Conservation (phyloP, 1,284 basidiomycete genomes). For the Trichosporon ovoides region DNA sequence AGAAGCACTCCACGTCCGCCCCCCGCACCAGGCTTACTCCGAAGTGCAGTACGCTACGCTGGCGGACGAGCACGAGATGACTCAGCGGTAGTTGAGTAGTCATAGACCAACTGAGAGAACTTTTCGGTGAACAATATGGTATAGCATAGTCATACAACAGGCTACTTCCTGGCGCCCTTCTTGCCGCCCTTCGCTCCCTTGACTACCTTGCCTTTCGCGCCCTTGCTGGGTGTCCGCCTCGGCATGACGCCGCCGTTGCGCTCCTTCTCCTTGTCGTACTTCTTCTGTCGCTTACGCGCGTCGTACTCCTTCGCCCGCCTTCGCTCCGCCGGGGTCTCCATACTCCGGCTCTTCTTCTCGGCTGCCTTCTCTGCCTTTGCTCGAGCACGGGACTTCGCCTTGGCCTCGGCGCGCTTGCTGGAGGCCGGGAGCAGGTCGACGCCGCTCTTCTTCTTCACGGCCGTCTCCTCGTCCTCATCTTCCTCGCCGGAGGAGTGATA, state of each 20-base stretch:
- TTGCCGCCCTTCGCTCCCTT: slow-evolving; percentile 20
- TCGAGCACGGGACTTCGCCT: slow-evolving; percentile 5
- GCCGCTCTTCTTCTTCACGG: slow-evolving; percentile 12
- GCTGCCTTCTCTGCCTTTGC: slow-evolving; percentile 19
- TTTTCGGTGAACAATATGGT: background rate
- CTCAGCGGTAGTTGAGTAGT: no score
- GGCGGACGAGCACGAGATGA: background rate
- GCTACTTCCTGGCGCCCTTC: slow-evolving; percentile 16
- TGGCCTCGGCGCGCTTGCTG: slow-evolving; percentile 30
- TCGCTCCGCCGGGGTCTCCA: slow-evolving; percentile 41
- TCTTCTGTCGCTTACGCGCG: slow-evolving; percentile 36
- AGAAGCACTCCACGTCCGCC: background rate
- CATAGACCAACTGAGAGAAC: no score
- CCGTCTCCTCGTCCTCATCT: slow-evolving; percentile 23
- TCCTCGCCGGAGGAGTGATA: slow-evolving; percentile 8
- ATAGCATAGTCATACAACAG: slow-evolving; percentile 1
- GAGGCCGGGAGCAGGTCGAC: slow-evolving; percentile 40
- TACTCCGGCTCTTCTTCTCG: slow-evolving; percentile 19
- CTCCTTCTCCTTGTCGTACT: slow-evolving; percentile 41
- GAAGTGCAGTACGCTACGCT: background rate
- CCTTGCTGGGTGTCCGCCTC: slow-evolving; percentile 3
- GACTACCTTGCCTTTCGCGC: slow-evolving; percentile 17
- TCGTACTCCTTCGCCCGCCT: slow-evolving; percentile 45
- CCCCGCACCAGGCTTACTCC: background rate
- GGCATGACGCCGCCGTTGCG: slow-evolving; percentile 10